Evolutionary conservation across 805 yeast genomes (phyloP).

Genomic region (Pichia cephalocereana): DNA sequence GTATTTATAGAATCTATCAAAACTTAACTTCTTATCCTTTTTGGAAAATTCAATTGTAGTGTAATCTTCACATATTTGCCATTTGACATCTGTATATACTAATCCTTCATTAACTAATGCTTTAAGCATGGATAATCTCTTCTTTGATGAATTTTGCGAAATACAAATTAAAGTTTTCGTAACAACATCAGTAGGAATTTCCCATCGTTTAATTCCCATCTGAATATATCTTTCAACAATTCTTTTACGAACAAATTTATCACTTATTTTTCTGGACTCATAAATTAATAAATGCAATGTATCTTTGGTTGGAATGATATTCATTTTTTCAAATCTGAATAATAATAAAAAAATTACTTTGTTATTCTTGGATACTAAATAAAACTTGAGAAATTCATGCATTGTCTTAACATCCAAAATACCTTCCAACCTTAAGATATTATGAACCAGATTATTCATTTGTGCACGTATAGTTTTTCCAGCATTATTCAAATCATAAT

Average conservation of each 20-base stretch:
- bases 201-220: slow-evolving; percentile 1
- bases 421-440: slow-evolving; percentile 3
- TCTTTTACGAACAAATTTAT: not conserved
- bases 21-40: not conserved
- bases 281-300: slow-evolving; percentile 5
- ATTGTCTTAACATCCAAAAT: not conserved
- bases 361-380: not conserved
- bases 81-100: not conserved
- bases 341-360: not conserved
- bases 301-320: slow-evolving; percentile 5
- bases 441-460: not conserved
- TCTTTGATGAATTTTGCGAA: not conserved
- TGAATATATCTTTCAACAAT: not conserved
- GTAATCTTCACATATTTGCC: slow-evolving; percentile 1
- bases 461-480: not conserved
- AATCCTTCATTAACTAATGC: slow-evolving; percentile 5
- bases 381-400: slow-evolving; percentile 6
- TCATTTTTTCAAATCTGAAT: slow-evolving; percentile 1
- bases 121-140: not conserved
- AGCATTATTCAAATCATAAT: not conserved
- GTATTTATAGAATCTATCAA: not conserved
- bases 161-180: not conserved
- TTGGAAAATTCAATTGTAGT: not conserved
- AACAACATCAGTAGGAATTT: slow-evolving; percentile 1
- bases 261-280: not conserved